Conservation (phyloP, 73 alveolate species). For the Urostyla sp. region DNA sequence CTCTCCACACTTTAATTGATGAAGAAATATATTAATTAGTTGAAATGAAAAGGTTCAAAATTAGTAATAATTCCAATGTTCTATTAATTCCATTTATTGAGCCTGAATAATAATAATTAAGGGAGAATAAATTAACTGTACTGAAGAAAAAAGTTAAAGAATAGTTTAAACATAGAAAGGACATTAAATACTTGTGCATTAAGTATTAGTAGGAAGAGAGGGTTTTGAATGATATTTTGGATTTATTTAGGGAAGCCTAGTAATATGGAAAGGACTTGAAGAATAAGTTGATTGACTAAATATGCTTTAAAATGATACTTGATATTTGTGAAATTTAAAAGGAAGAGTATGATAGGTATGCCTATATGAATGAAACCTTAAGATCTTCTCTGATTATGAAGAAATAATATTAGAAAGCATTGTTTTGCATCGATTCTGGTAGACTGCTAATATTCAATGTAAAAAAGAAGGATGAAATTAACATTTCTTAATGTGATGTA, state of each 20-base stretch:
- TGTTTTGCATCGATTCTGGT: conserved; percentile 49
- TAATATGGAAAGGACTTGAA: conserved; percentile 17
- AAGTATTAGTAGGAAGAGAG: conserved; percentile 11
- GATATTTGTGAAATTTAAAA: conserved; percentile 24
- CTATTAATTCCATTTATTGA: conserved; percentile 25
- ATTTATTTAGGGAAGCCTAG: conserved; percentile 22
- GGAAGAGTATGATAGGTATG: not conserved
- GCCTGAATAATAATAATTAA: too few relatives aligned
- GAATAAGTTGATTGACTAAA: conserved; percentile 1
- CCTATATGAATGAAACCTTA: not conserved
- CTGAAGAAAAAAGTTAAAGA: not conserved
- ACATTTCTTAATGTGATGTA: conserved; percentile 26
- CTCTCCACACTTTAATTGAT: conserved; percentile 6
- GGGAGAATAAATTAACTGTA: not conserved
- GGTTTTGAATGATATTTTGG: conserved; percentile 14
- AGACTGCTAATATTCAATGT: conserved; percentile 29
- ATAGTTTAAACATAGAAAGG: not conserved
- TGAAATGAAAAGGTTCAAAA: conserved; percentile 11
- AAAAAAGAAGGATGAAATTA: conserved; percentile 36
- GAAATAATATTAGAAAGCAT: conserved; percentile 16
- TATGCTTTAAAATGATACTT: conserved; percentile 27
- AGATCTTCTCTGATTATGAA: not conserved
- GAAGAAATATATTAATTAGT: conserved; percentile 7
- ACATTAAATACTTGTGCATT: conserved; percentile 7
- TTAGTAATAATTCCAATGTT: not conserved